phyloP scores from a whole-genome alignment of 345 rosid genomes.

The Citrus medica region DNA sequence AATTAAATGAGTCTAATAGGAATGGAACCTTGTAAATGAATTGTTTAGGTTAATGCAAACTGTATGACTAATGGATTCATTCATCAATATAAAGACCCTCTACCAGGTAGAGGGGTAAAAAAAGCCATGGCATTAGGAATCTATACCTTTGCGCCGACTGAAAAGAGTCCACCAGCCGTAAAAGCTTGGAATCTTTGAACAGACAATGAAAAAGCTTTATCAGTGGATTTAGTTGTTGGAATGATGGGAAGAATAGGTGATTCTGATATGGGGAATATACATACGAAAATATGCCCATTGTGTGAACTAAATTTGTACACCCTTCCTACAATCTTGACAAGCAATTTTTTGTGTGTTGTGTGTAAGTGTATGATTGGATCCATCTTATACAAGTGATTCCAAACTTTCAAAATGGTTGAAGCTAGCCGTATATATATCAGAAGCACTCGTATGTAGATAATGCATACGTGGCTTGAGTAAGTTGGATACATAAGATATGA shows the following conservation, averaged over 20 bases:
- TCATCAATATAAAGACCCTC: too few species aligned
- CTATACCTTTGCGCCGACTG: not conserved
- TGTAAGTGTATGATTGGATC: not conserved
- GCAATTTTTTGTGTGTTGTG: slow-evolving; percentile 3
- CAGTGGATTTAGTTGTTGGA: not conserved
- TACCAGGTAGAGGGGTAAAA: not conserved
- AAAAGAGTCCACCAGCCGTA: slow-evolving; percentile 14
- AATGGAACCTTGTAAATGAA: not conserved
- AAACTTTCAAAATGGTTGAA: not conserved
- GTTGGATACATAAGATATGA: slow-evolving; percentile 20
- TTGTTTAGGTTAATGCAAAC: not conserved
- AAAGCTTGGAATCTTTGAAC: slow-evolving; percentile 26
- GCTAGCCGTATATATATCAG: not conserved
- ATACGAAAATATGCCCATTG: slow-evolving; percentile 7
- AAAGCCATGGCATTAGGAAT: slow-evolving; percentile 11
- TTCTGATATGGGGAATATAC: slow-evolving; percentile 12
- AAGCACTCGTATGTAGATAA: slow-evolving; percentile 23
- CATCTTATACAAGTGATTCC: slow-evolving; percentile 6
- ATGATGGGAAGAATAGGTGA: not conserved
- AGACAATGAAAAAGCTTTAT: not conserved
- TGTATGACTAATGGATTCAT: not conserved
- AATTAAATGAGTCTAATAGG: not conserved
- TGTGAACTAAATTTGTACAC: slow-evolving; percentile 25
- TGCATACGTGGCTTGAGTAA: slow-evolving; percentile 30
- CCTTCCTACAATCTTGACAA: slow-evolving; percentile 7